Conservation (phyloP, 2,329 filamentous ascomycete species). For the Talaromyces islandicus region DNA sequence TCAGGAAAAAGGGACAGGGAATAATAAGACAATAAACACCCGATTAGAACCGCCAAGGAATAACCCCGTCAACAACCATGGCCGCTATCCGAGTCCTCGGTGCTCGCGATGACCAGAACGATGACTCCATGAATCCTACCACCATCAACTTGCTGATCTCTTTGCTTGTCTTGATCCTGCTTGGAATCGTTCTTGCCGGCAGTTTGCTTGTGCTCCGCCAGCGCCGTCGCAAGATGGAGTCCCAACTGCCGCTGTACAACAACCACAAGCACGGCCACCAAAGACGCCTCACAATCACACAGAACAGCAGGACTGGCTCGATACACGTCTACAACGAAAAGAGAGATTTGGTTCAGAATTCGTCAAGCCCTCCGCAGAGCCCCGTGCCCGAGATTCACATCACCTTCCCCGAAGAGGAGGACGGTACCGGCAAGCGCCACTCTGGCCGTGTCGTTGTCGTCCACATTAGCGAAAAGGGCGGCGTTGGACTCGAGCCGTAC, state of each 20-base stretch:
- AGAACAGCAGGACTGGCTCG: slow-evolving; percentile 57
- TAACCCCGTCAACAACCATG: slow-evolving; percentile 17
- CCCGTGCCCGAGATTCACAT: slow-evolving; percentile 97
- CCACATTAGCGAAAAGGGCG: slow-evolving; percentile 76
- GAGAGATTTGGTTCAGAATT: slow-evolving; percentile 69
- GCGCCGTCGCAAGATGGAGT: slow-evolving; percentile 48
- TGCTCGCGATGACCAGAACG: slow-evolving; percentile 41
- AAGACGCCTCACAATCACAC: slow-evolving; percentile 54
- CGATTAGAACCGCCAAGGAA: background rate
- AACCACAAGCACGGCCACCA: slow-evolving; percentile 28
- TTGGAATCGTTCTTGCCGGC: slow-evolving; percentile 62
- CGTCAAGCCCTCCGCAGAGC: slow-evolving; percentile 66
- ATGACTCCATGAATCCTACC: slow-evolving; percentile 50
- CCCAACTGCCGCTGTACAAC: slow-evolving; percentile 62
- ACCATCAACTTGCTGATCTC: slow-evolving; percentile 73
- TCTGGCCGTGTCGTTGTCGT: slow-evolving; percentile 88
- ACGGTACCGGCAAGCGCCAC: slow-evolving; percentile 66
- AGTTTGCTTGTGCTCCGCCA: slow-evolving; percentile 68
- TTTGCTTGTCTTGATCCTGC: slow-evolving; percentile 70
- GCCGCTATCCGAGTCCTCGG: slow-evolving; percentile 42
- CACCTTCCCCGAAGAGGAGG: slow-evolving; percentile 94
- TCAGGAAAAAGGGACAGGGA: background rate
- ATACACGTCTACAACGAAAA: slow-evolving; percentile 76
- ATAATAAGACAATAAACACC: background rate
- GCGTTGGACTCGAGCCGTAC: slow-evolving; percentile 82